Base-by-base conservation (phyloP, 768 basidiomycete genomes). In the Mycena indigotica region DNA sequence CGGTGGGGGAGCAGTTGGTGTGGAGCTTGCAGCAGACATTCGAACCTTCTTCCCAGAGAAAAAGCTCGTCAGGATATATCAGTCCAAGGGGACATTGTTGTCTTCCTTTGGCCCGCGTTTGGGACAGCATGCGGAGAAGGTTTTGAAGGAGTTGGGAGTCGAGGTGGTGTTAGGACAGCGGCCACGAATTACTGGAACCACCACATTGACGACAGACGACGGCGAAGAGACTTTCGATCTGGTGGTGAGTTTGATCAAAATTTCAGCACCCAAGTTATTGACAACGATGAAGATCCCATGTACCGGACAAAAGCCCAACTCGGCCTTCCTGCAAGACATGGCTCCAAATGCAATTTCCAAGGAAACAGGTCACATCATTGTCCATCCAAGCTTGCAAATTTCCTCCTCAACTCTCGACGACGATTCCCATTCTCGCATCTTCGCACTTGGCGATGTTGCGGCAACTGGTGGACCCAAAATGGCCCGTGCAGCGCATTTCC, bases 211-310 rank as follows among this genome's bases (percentile, higher is more conserved):
- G 24, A 50, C 35, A 17, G 24, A 28, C 4, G 45, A n/a, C 3
- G 55, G 55, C 23, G 24, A 26, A 3, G 55, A 56, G 15, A 48
- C 49, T 5, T 56, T 50, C 28, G 55, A 56, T n/a, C 39, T 56
- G 16, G 41, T 56, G 13, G 55, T 50, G 52, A 35, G 52, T 51
- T 3, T 12, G 13, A 50, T n/a, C 13, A 4, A n/a, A n/a, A n/a
- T n/a, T n/a, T n/a, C n/a, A n/a, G n/a, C n/a, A n/a, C n/a, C n/a
- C n/a, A n/a, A n/a, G n/a, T n/a, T n/a, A n/a, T n/a, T n/a, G n/a
- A n/a, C n/a, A n/a, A n/a, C n/a, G n/a, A n/a, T n/a, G 26, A 17
- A 56, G 55, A 49, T 56, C 32, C 32, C 55, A 16, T 56, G 55
- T 35, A 50, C 48, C 2, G 55, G 55, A 16, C 55, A 56, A 21